A percentile compares a stretch with the other conserved stretches of the same genome.
These are phyloP conservation scores for Nitzschia palea DNA, from an alignment of 108 stramenopile genomes.

Conservation along the genomic window DNA sequence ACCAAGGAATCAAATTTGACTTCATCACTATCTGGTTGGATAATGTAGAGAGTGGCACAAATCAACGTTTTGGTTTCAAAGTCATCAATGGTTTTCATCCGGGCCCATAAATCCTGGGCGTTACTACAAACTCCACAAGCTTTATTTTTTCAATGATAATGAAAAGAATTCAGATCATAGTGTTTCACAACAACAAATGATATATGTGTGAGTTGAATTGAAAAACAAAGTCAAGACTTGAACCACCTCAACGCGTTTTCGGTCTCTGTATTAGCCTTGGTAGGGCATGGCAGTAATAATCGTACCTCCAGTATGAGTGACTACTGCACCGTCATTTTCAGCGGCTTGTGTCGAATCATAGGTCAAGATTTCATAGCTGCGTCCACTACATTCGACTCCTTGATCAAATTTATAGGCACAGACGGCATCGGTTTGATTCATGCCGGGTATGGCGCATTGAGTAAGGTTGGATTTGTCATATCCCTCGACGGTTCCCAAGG, in stretches of 20 bases:
- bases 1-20: conserved; percentile 8
- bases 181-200: too few relatives aligned
- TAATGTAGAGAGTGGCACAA: conserved; percentile 15
- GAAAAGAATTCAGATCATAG: background rate
- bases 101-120: conserved; percentile 20
- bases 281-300: too few relatives aligned
- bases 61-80: conserved; percentile 14
- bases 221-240: background rate
- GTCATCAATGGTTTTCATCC: conserved; percentile 16
- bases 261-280: too few relatives aligned
- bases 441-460: conserved; percentile 23
- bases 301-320: conserved; percentile 33
- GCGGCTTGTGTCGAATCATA: conserved; percentile 16
- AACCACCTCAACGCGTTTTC: too few relatives aligned
- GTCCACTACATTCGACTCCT: conserved; percentile 9
- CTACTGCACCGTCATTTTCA: conserved; percentile 14
- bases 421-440: conserved; percentile 5
- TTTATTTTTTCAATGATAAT: background rate
- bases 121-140: conserved; percentile 31
- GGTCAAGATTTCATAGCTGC: conserved; percentile 22
- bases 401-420: conserved; percentile 32
- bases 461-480: background rate
- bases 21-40: background rate
- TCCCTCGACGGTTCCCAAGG: conserved; percentile 1
- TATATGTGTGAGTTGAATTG: background rate